Evolutionary conservation across 768 basidiomycete genomes (phyloP), one percentile per base, ranked within the genome.

Genomic region (Infundibulicybe gibba): DNA sequence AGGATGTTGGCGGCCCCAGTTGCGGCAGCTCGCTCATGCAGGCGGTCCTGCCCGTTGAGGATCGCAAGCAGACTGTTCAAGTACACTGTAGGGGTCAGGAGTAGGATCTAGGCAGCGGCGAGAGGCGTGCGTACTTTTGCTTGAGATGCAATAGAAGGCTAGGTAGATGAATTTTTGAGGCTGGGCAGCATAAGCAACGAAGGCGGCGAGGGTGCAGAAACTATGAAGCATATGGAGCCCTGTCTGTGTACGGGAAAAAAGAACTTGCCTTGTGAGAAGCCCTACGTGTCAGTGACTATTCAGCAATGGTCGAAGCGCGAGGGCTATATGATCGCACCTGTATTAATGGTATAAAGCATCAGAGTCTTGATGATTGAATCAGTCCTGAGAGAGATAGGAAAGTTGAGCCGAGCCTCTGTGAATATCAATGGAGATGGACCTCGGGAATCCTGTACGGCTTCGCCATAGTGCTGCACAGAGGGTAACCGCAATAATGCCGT

Each of bases 141-240:
- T 48, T 15, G 41, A 21, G 9, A 41, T 41, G 32, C 43, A 40
- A 42, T 52, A 52, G 19, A 52, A 21, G 25, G 50, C 50, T 31
- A 52, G 19, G 33, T 41, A 52, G 12, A 52, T 39, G 14, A 44
- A 30, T 6, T 45, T 32, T 41, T 44, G 15, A 9, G 46, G 50
- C 46, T 46, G 48, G 17, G 48, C 21, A 16, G 43, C 43, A 17
- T 43, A 52, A 5, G 50, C 45, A 14, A 52, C 32, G 17, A 52
- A 15, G 8, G 19, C 43, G 17, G 43, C 50, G 30, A 52, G 38
- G 10, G 46, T 48, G 32, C 47, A 52, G 37, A 45, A 1, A 12
- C 50, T 52, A 16, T 21, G 25, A 16, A 38, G 15, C n/a, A n/a
- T 2, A 9, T 16, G 34, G 1, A 11, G 8, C 4, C 25, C 8